Evolutionary conservation across 345 rosid species (phyloP), one percentile per base, ranked within the genome.

Genomic region (Eucalyptus erythrocorys): DNA sequence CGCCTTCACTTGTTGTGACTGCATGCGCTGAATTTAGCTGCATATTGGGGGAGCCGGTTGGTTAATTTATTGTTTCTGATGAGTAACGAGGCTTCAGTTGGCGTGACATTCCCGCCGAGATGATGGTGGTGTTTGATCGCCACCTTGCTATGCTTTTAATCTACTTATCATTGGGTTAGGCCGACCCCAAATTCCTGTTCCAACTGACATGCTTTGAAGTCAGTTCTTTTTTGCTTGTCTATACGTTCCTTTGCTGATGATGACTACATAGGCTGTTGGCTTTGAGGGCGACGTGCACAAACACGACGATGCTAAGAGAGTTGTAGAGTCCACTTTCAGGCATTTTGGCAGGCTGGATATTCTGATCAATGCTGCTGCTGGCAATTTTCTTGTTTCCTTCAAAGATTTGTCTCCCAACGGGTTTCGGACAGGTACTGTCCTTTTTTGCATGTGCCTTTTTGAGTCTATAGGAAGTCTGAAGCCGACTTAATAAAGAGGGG

Each of bases 371-470:
- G 92, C 95, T 66, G 98, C 98, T 17, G 98, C 98, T 87, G 98
- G 98, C 5, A 96, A 96, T 92, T 96, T 96, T 89, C 94, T 96
- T 7, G 97, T 88, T 1, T 91, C 97, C 2, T 93, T 97, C 7
- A 97, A 96, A 92, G 98, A 96, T 92, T 93, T 96, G 91, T 94
- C 98, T 26, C 93, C 98, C 59, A 96, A 96, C 57, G 98, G 98
- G 32, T 96, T 96, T 91, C 91, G 93, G 90, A 96, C 98, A 93
- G 98, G 98, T 95, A 37, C 45, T 19, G 22, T 42, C 85, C 10
- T 68, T 53, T 15, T 64, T 11, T n/a, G 49, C 89, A 24, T 16
- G 7, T 26, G 34, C 21, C 34, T 13, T 48, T 81, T 50, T 21
- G 82, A 71, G 43, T 71, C 82, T 49, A 19, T 47, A 85, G 37